Base-by-base conservation (phyloP, 2,329 filamentous ascomycete genomes). In the Blumeriella jaapii region DNA sequence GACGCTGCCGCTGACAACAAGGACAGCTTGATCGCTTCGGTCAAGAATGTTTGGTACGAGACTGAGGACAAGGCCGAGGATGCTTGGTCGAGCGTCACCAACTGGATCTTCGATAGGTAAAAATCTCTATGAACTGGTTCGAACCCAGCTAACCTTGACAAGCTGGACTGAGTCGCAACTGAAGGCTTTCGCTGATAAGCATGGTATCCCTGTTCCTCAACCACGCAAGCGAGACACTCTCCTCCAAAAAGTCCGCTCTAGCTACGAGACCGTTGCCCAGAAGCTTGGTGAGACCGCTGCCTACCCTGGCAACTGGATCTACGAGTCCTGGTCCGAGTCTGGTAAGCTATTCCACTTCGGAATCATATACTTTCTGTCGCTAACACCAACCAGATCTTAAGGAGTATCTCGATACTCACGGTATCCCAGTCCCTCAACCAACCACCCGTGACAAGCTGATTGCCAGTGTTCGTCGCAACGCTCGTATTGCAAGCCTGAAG, bases 291-390 rank as follows among this genome's bases (percentile, higher is more conserved):
- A 95, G 61, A 80, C 84, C 10, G 64, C 74, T 34, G 63, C 75
- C n/a, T 96, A 96, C 55, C 91, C 91, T 20, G 91, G 91, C 24
- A 76, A 95, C 63, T 96, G 91, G 91, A 65, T 96, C 27, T 98
- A 95, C 56, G 71, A 78, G 41, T 69, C 79, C 6, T 98, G 91
- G 91, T 79, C 82, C 34, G 63, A 94, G 46, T 95, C 87, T 46
- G 53, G 53, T 55, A 45, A 31, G 45, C 7, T 12, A 30, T 16
- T 13, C 9, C 3, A 20, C 7, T 10, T 11, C 4, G 19, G 3
- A n/a, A n/a, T 11, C 22, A 28, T 6, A n/a, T n/a, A n/a, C n/a
- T n/a, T n/a, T n/a, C n/a, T n/a, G 16, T 7, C 14, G 22, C 42
- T 52, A 36, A 52, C 29, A 31, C 4, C 1, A 3, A 22, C n/a